Percentiles rank a stretch among this genome's conserved stretches.
These are phyloP conservation scores for Chlorella sp. DNA, from an alignment of 139 green algal genomes.

Conservation along the genomic window DNA sequence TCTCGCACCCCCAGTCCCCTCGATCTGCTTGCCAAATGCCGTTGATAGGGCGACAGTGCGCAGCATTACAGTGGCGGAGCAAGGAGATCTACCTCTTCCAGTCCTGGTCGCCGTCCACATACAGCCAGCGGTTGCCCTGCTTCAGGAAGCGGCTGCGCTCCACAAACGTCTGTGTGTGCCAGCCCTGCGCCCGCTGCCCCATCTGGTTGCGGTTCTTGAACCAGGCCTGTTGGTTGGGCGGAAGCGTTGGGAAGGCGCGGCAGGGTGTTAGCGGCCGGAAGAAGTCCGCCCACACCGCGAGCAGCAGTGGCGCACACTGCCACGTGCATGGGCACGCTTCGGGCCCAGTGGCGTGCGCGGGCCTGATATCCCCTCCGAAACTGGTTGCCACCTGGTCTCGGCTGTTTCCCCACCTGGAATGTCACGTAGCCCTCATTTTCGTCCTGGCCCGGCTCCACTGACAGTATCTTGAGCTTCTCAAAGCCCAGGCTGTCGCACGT, in stretches of 20 bases:
- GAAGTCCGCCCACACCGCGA: no score
- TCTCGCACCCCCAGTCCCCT: no score
- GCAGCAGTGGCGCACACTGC: no score
- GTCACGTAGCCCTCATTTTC: conserved; percentile 53
- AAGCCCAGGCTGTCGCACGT: no score
- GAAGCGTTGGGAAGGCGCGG: neutral
- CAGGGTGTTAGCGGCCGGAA: no score
- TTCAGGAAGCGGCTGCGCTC: conserved; percentile 48
- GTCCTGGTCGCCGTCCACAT: conserved; percentile 51
- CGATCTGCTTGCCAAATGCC: no score
- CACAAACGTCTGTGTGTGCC: conserved; percentile 48
- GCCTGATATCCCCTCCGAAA: no score
- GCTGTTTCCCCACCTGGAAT: conserved; percentile 29
- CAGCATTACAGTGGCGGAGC: no score
- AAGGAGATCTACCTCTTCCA: conserved; percentile 18
- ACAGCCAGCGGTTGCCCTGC: conserved; percentile 42
- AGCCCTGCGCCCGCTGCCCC: conserved; percentile 50
- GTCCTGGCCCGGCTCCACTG: neutral
- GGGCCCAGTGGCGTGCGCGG: no score
- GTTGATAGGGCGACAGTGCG: no score
- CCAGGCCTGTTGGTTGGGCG: neutral
- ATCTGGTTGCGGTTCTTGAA: conserved; percentile 52
- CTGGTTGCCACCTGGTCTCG: no score
- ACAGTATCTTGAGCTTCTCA: conserved; percentile 48
- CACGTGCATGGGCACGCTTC: no score